Evolutionary conservation across 2,329 filamentous ascomycete genomes (phyloP).

Genomic region (Cyphellophora attinorum): DNA sequence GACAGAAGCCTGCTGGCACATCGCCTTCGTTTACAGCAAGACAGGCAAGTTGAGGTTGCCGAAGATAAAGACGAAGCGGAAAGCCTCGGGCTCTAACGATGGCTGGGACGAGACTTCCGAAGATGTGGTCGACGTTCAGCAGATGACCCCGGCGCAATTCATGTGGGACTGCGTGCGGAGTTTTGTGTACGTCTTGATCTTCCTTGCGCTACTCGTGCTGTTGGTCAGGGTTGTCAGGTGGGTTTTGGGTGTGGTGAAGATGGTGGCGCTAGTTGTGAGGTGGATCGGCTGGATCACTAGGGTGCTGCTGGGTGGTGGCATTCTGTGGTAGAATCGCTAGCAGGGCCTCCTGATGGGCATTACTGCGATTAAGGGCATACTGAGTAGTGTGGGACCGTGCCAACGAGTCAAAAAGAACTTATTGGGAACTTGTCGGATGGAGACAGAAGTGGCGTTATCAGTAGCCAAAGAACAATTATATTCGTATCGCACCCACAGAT

Average conservation of each 20-base stretch:
- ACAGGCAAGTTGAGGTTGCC: slow-evolving; percentile 11
- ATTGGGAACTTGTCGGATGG: no score
- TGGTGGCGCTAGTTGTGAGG: slow-evolving; percentile 9
- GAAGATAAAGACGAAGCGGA: slow-evolving; percentile 10
- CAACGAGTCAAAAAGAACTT: no score
- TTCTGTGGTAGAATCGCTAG: background rate
- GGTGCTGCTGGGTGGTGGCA: slow-evolving; percentile 1
- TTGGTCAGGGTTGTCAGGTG: slow-evolving; percentile 7
- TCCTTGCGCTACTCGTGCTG: slow-evolving; percentile 10
- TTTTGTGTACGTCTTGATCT: slow-evolving; percentile 13
- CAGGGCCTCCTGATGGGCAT: no score
- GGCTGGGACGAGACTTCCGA: no score
- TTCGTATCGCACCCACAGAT: no score
- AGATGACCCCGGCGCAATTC: no score
- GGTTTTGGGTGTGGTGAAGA: slow-evolving; percentile 6
- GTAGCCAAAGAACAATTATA: no score
- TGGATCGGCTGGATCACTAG: slow-evolving; percentile 12
- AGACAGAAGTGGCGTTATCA: no score
- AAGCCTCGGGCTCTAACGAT: slow-evolving; percentile 9
- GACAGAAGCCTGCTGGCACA: slow-evolving; percentile 8
- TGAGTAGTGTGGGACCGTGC: no score
- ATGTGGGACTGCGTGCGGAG: slow-evolving; percentile 13
- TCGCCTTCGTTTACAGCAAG: slow-evolving; percentile 15
- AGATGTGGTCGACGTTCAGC: no score
- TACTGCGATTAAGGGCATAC: no score